phyloP scores from a whole-genome alignment of 257 asterid genomes.

The Nicotiana sylvestris region DNA sequence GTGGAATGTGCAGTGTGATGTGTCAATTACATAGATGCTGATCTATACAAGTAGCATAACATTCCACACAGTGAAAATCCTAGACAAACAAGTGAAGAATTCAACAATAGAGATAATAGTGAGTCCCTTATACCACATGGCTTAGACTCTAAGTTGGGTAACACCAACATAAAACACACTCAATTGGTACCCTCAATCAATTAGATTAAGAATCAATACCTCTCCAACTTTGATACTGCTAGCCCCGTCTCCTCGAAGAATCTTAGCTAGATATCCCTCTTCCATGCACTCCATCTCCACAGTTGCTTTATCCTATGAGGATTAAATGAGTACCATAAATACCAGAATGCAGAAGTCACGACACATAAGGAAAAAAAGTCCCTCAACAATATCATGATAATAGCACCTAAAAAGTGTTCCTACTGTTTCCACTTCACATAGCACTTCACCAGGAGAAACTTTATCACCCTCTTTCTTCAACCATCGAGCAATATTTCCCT shows the following conservation, averaged over 20 bases:
- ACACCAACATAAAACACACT: conserved; percentile 7
- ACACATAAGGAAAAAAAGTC: conserved; percentile 14
- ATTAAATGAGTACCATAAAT: background rate
- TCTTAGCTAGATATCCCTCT: background rate
- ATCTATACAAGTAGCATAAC: background rate
- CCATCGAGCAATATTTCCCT: background rate
- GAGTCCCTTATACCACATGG: background rate
- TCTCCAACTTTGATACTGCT: conserved; percentile 9
- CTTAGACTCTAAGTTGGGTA: background rate
- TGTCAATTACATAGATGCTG: background rate
- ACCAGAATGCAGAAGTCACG: background rate
- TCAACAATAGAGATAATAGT: background rate
- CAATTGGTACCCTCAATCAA: conserved; percentile 4
- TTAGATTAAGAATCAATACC: conserved; percentile 42
- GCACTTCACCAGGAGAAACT: background rate
- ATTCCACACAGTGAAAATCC: background rate
- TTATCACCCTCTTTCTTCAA: conserved; percentile 4
- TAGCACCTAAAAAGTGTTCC: conserved; percentile 18
- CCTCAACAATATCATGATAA: conserved; percentile 14
- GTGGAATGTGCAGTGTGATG: background rate
- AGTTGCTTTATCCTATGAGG: conserved; percentile 16
- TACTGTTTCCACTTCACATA: conserved; percentile 25
- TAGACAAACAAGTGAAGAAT: background rate
- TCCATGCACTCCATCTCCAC: background rate
- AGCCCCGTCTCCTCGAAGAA: background rate